A percentile compares a stretch with the other conserved stretches of the same genome.
These are phyloP conservation scores for Plasmopara halstedii DNA, from an alignment of 352 stramenopile genomes.

Conservation along the genomic window DNA sequence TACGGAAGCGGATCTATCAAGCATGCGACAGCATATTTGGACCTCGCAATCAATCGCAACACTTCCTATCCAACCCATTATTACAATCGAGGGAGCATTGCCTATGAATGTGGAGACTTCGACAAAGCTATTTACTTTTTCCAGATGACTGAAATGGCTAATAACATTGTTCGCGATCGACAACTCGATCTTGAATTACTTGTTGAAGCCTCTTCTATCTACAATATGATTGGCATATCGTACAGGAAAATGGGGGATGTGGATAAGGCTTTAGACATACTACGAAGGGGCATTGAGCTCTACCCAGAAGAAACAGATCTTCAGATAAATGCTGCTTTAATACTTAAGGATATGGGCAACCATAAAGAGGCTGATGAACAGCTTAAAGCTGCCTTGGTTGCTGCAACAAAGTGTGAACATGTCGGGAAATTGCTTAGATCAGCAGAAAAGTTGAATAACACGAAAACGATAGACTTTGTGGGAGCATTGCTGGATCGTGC, in stretches of 20 bases:
- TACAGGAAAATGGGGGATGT: constrained; percentile 16
- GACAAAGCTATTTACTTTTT: constrained; percentile 31
- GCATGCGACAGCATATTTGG: constrained; percentile 19
- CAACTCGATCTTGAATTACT: constrained; percentile 36
- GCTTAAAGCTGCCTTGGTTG: constrained; percentile 10
- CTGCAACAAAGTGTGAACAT: constrained; percentile 13
- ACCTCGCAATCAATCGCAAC: constrained; percentile 20
- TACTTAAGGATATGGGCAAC: constrained; percentile 19
- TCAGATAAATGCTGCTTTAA: constrained; percentile 40
- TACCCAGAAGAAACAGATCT: constrained; percentile 34
- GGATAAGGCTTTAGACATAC: constrained; percentile 23
- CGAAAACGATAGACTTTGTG: constrained; percentile 10
- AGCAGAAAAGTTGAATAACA: constrained; percentile 5
- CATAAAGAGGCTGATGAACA: constrained; percentile 14
- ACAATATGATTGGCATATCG: constrained; percentile 45
- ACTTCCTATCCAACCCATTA: constrained; percentile 34
- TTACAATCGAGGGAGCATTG: constrained; percentile 28
- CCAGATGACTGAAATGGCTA: constrained; percentile 21
- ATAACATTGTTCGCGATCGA: constrained; percentile 21
- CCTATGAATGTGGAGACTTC: constrained; percentile 29
- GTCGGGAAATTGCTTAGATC: constrained; percentile 14
- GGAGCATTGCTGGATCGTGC: constrained; percentile 15
- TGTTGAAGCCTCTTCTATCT: constrained; percentile 23
- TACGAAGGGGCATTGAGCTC: constrained; percentile 26
- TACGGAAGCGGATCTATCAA: constrained; percentile 25